phyloP scores from a whole-genome alignment of 179 eudicot genomes.

The Pouteria campechiana region DNA sequence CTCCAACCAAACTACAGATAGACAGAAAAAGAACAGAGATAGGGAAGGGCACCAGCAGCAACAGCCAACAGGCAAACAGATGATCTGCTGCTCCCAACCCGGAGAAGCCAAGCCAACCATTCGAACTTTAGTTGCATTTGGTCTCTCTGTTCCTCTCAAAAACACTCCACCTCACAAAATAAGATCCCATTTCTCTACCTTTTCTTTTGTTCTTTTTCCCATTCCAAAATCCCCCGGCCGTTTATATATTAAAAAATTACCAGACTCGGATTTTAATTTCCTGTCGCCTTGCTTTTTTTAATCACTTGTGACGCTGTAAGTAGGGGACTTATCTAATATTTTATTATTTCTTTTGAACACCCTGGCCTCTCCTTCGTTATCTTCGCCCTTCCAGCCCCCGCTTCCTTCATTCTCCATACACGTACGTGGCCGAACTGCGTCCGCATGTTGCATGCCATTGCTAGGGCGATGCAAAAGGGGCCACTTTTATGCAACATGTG shows the following conservation, averaged over 20 bases:
- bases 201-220: too few species aligned
- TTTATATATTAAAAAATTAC: too few species aligned
- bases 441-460: too few species aligned
- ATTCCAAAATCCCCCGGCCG: too few species aligned
- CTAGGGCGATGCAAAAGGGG: too few species aligned
- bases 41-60: neutral
- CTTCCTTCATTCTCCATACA: conserved; percentile 4
- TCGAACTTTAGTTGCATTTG: conserved; percentile 3
- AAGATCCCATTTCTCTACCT: too few species aligned
- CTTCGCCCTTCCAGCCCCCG: conserved; percentile 7
- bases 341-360: conserved; percentile 8
- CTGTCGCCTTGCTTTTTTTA: conserved; percentile 2
- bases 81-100: too few species aligned
- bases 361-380: neutral
- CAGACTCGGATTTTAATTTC: too few species aligned
- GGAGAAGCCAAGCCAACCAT: neutral
- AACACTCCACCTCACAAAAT: conserved; percentile 31
- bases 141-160: conserved; percentile 9
- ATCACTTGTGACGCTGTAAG: neutral
- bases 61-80: neutral
- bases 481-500: too few species aligned
- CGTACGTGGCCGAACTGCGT: conserved; percentile 18
- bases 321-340: neutral
- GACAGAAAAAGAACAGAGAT: neutral
- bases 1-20: neutral